A percentile compares a stretch with the other conserved stretches of the same genome.
Conservation (phyloP, 1,284 basidiomycete genomes). For the Apiotrichum montevideense region DNA sequence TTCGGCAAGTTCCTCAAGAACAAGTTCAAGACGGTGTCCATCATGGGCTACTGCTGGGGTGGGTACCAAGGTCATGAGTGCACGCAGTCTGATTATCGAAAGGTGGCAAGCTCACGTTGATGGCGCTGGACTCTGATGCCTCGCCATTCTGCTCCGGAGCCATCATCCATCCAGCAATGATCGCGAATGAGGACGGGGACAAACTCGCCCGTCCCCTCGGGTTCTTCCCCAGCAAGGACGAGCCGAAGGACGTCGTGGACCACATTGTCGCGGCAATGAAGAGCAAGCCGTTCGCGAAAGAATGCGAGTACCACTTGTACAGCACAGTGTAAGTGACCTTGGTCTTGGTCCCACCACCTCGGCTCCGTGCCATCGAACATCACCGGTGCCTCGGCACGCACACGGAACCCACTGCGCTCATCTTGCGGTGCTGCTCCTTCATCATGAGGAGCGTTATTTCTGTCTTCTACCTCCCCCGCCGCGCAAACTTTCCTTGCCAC, state of each 20-base stretch:
- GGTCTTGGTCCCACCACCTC: too few relatives aligned
- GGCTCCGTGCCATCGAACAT: too few relatives aligned
- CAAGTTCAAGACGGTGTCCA: conserved; percentile 25
- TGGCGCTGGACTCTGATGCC: conserved; percentile 18
- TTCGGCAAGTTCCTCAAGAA: conserved; percentile 30
- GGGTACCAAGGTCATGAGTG: background rate
- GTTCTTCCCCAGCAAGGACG: conserved; percentile 39
- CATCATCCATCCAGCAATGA: conserved; percentile 40
- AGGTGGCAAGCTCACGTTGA: conserved; percentile 38
- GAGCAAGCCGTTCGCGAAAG: conserved; percentile 22
- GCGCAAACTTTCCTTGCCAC: too few relatives aligned
- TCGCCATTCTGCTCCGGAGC: conserved; percentile 29
- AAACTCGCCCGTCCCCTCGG: conserved; percentile 32
- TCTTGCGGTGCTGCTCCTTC: too few relatives aligned
- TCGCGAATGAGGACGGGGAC: conserved; percentile 33
- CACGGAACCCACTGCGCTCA: too few relatives aligned
- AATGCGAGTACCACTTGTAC: conserved; percentile 32
- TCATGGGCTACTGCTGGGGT: conserved; percentile 44
- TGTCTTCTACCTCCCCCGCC: too few relatives aligned
- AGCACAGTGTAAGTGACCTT: conserved; percentile 34
- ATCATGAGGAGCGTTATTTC: too few relatives aligned
- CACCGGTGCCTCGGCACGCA: too few relatives aligned
- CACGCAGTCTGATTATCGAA: background rate
- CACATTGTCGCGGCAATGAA: conserved; percentile 23
- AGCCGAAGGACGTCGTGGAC: conserved; percentile 32